Conservation (phyloP, 2,329 filamentous ascomycete species). For the Gremmenia infestans region DNA sequence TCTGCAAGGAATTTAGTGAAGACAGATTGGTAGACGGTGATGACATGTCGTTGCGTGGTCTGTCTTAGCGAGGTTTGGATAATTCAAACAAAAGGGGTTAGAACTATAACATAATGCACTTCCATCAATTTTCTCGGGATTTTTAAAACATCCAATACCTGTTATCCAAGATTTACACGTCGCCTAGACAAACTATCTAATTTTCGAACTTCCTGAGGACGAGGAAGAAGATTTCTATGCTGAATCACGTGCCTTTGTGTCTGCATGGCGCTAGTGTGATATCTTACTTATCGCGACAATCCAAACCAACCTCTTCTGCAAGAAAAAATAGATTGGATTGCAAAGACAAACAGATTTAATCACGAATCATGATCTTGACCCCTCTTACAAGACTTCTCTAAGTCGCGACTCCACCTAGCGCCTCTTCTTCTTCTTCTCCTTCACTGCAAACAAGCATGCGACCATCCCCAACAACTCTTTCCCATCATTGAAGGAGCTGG, state of each 20-base stretch:
- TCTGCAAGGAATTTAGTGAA: neutral
- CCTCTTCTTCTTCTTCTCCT: neutral
- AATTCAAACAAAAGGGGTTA: neutral
- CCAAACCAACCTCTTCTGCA: neutral
- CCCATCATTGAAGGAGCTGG: neutral
- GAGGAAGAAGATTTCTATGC: neutral
- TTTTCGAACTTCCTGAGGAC: neutral
- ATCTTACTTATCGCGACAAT: neutral
- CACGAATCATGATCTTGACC: neutral
- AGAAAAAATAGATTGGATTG: too few species aligned
- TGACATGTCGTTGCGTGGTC: neutral
- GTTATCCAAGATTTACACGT: too few species aligned
- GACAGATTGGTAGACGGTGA: neutral
- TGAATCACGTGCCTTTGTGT: neutral
- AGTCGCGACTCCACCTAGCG: neutral
- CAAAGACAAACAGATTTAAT: slow-evolving; percentile 4
- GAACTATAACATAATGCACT: too few species aligned
- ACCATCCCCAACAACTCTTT: neutral
- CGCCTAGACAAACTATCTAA: neutral
- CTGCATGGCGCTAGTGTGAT: neutral
- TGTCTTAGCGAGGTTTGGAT: neutral
- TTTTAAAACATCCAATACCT: too few species aligned
- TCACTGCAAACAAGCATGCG: neutral
- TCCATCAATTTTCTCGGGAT: too few species aligned
- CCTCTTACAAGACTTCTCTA: neutral